Percentiles rank a stretch among this genome's conserved stretches.
phyloP scores from a whole-genome alignment of 1,139 yeast genomes.

The Kazachstania sp. region DNA sequence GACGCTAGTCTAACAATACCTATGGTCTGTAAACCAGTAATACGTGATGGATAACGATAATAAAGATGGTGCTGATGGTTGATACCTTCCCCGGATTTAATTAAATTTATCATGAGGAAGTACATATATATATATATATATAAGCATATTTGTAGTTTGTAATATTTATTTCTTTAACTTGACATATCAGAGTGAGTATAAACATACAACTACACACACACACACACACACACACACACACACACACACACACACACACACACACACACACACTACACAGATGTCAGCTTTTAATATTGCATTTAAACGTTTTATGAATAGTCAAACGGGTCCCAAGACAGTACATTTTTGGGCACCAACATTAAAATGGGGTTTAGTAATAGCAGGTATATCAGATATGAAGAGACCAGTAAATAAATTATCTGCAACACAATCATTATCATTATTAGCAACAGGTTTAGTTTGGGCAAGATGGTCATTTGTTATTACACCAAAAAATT shows the following conservation, averaged over 20 bases:
- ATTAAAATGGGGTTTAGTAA: slow-evolving; percentile 70
- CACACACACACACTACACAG: neutral
- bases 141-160: neutral
- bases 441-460: slow-evolving; percentile 83
- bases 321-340: slow-evolving; percentile 91
- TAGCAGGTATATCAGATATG: slow-evolving; percentile 83
- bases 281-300: slow-evolving; percentile 35
- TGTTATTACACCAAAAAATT: slow-evolving; percentile 83
- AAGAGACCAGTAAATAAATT: slow-evolving; percentile 86
- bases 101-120: too few species aligned
- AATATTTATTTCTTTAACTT: neutral
- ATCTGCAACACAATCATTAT: slow-evolving; percentile 82
- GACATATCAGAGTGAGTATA: too few species aligned
- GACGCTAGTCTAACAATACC: too few species aligned
- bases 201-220: neutral
- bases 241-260: neutral
- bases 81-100: too few species aligned
- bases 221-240: too few species aligned
- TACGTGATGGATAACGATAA: too few species aligned
- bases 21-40: too few species aligned
- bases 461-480: slow-evolving; percentile 99
- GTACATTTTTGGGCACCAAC: slow-evolving; percentile 77
- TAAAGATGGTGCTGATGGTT: too few species aligned
- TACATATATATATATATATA: too few species aligned
- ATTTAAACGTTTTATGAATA: slow-evolving; percentile 62